Conservation (phyloP, 768 basidiomycete genomes). For the Calocera cornea region DNA sequence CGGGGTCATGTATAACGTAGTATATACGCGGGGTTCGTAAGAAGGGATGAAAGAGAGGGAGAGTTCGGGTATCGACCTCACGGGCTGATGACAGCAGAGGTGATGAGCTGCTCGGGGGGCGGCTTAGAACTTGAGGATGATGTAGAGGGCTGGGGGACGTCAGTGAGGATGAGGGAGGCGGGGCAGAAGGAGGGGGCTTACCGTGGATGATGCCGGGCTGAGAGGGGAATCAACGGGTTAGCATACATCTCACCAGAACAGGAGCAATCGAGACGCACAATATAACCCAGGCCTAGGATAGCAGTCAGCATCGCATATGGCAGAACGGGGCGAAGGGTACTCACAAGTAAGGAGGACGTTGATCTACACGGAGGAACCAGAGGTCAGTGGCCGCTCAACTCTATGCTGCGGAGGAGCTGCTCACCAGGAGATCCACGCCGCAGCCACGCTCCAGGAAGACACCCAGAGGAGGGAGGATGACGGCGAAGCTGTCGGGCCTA, state of each 20-base stretch:
- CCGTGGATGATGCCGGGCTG: slow-evolving; percentile 72
- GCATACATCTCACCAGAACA: slow-evolving; percentile 46
- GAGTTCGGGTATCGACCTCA: background rate
- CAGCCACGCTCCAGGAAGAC: slow-evolving; percentile 86
- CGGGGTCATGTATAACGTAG: no score
- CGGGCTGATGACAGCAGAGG: background rate
- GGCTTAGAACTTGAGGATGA: slow-evolving; percentile 45
- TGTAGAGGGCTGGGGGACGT: slow-evolving; percentile 47
- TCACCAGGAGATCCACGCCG: slow-evolving; percentile 53
- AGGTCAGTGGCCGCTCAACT: background rate
- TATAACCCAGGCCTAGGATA: slow-evolving; percentile 4
- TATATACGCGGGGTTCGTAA: background rate
- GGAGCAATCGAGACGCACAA: slow-evolving; percentile 29
- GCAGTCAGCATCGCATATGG: background rate
- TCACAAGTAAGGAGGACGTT: slow-evolving; percentile 51
- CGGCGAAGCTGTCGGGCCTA: slow-evolving; percentile 36
- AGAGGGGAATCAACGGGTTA: slow-evolving; percentile 10
- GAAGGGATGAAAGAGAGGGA: background rate
- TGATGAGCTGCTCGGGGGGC: background rate
- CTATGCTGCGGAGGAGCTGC: slow-evolving; percentile 4
- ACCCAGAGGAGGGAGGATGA: slow-evolving; percentile 68
- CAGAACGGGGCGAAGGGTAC: background rate
- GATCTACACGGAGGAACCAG: slow-evolving; percentile 31
- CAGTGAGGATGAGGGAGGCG: background rate
- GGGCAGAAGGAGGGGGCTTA: slow-evolving; percentile 19